Evolutionary conservation across 768 basidiomycete species (phyloP), one percentile per base, ranked within the genome.

Genomic region (Suillus clintonianus): DNA sequence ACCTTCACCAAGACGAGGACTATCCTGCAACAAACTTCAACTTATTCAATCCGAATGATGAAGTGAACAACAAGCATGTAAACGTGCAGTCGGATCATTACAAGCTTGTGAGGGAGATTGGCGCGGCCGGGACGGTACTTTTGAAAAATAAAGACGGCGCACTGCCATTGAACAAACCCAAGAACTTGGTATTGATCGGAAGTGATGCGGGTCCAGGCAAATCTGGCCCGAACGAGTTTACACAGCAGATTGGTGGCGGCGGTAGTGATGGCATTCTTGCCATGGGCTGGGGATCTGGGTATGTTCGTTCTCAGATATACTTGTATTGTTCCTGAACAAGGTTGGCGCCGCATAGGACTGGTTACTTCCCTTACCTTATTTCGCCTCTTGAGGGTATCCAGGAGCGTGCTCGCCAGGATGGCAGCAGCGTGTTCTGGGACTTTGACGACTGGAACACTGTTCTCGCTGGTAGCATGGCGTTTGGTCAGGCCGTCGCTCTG

Each of bases 271-370:
- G 91, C 17, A 83, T 88, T 22, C 79, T 95, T 14, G 92, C 92
- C 6, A 90, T 92, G 87, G 92, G 92, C 34, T 95, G 94, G 93
- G 94, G 91, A 24, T 89, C 87, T 59, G 91, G 90, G 72, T 76
- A 17, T n/a, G 74, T 69, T n/a, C 22, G 10, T 14, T 30, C n/a
- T 30, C 27, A 34, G 37, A 17, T 4, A 30, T 39, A 2, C 24
- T 8, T 5, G 27, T n/a, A 30, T 27, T 54, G 3, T 45, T 54
- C n/a, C n/a, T 57, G 36, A 53, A 19, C 8, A 14, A 51, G 62
- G 37, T 56, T 14, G 42, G 7, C 19, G 5, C 17, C 32, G 13
- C 42, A 36, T 37, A 81, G 82, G 7, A 91, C 92, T 0, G 82
- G 85, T 6, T 84, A 86, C 67, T 89, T 89, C 79, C 86, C 92